Conservation (phyloP, 2,329 filamentous ascomycete species). For the Paracoccidioides lutzii region DNA sequence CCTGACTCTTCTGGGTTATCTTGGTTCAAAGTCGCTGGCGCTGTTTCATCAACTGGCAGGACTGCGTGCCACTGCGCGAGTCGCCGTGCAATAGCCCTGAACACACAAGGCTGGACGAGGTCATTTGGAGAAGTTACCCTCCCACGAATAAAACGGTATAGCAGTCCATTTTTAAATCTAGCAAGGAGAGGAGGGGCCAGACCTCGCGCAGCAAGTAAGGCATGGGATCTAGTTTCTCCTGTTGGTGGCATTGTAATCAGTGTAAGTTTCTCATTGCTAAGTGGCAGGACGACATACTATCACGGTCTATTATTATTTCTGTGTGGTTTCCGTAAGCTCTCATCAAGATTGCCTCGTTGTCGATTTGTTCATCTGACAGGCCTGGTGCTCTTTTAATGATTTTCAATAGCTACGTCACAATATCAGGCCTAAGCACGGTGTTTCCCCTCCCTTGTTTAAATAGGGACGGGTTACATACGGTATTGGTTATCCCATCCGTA, state of each 20-base stretch:
- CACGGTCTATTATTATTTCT: constrained; percentile 87
- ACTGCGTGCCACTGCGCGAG: constrained; percentile 87
- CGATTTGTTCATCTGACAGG: constrained; percentile 61
- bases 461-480: constrained; percentile 36
- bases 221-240: constrained; percentile 59
- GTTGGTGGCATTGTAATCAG: constrained; percentile 15
- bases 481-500: constrained; percentile 98
- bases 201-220: constrained; percentile 67
- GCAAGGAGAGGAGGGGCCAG: constrained; percentile 80
- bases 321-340: constrained; percentile 91
- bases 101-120: constrained; percentile 60
- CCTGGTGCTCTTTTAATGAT: constrained; percentile 43
- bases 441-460: neutral
- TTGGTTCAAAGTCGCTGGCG: constrained; percentile 11
- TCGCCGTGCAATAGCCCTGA: constrained; percentile 67
- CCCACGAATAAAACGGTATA: constrained; percentile 83
- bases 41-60: constrained; percentile 43
- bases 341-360: constrained; percentile 74
- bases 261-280: constrained; percentile 18
- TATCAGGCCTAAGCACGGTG: neutral
- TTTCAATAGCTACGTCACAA: constrained; percentile 36
- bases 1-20: constrained; percentile 13
- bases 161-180: constrained; percentile 87
- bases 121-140: constrained; percentile 68
- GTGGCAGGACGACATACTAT: constrained; percentile 48